Percentiles rank a stretch among this genome's conserved stretches.
These are phyloP conservation scores for Durotheca rogersii DNA, from an alignment of 495 filamentous ascomycete genomes.

Conservation along the genomic window DNA sequence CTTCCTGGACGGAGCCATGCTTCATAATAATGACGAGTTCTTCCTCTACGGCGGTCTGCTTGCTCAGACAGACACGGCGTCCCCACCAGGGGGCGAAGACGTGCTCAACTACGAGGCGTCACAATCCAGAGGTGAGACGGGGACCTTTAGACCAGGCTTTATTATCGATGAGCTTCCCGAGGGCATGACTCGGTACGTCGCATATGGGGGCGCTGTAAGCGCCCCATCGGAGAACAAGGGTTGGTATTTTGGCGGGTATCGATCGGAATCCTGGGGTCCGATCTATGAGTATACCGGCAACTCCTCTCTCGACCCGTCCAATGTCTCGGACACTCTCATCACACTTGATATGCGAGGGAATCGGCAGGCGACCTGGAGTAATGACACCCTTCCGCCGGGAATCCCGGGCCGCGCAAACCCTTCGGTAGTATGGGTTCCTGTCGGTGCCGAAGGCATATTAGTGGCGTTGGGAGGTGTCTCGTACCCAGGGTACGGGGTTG, in stretches of 20 bases:
- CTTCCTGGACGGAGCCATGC: slow-evolving; percentile 63
- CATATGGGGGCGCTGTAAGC: slow-evolving; percentile 62
- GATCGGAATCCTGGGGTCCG: slow-evolving; percentile 45
- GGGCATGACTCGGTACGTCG: slow-evolving; percentile 61
- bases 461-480: slow-evolving; percentile 69
- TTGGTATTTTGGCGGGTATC: slow-evolving; percentile 70
- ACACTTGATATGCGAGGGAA: slow-evolving; percentile 59
- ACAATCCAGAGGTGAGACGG: slow-evolving; percentile 46
- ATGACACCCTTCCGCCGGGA: slow-evolving; percentile 51
- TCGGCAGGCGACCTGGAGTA: slow-evolving; percentile 53
- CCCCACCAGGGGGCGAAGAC: slow-evolving; percentile 37
- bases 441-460: slow-evolving; percentile 61
- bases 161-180: slow-evolving; percentile 37
- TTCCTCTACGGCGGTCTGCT: slow-evolving; percentile 54
- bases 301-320: slow-evolving; percentile 34
- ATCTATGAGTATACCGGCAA: slow-evolving; percentile 43
- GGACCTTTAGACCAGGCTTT: slow-evolving; percentile 46
- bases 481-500: slow-evolving; percentile 44
- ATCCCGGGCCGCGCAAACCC: slow-evolving; percentile 59
- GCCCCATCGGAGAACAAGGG: slow-evolving; percentile 71
- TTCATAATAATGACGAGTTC: slow-evolving; percentile 64
- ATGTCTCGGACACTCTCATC: slow-evolving; percentile 56
- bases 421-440: slow-evolving; percentile 71
- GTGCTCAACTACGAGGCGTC: slow-evolving; percentile 54
- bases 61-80: slow-evolving; percentile 11